phyloP scores from a whole-genome alignment of 352 stramenopile species.

The Phytophthora idaei region DNA sequence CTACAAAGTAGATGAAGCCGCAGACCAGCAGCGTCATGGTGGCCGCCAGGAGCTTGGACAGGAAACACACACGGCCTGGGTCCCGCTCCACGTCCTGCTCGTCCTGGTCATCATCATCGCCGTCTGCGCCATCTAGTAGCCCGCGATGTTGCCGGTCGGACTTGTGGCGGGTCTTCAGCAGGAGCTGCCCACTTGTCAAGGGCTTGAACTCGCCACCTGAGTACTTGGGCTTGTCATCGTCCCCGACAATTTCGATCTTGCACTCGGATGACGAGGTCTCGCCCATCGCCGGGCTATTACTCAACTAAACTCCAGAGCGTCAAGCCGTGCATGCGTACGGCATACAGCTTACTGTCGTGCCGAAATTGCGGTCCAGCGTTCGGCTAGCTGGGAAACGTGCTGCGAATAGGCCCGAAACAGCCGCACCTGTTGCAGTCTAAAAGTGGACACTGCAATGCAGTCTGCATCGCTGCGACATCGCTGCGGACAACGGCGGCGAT shows the following conservation, averaged over 20 bases:
- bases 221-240: conserved; percentile 5
- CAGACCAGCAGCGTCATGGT: conserved; percentile 42
- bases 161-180: conserved; percentile 25
- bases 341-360: no score
- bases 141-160: conserved; percentile 2
- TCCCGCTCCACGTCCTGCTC: conserved; percentile 20
- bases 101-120: conserved; percentile 15
- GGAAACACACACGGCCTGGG: conserved; percentile 42
- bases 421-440: not conserved
- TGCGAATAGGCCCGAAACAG: not conserved
- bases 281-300: conserved; percentile 10
- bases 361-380: no score
- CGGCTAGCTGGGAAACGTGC: not conserved
- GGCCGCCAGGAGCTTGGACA: conserved; percentile 53
- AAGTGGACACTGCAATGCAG: not conserved
- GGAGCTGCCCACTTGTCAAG: conserved; percentile 31
- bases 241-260: conserved; percentile 19
- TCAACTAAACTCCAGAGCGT: not conserved
- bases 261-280: conserved; percentile 18
- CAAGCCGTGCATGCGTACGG: no score
- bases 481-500: not conserved
- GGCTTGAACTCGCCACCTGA: conserved; percentile 20
- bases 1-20: conserved; percentile 57
- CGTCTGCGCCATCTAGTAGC: conserved; percentile 16
- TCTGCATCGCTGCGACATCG: not conserved